phyloP scores from a whole-genome alignment of 2,329 filamentous ascomycete genomes.

The Westerdykella aurantiaca region DNA sequence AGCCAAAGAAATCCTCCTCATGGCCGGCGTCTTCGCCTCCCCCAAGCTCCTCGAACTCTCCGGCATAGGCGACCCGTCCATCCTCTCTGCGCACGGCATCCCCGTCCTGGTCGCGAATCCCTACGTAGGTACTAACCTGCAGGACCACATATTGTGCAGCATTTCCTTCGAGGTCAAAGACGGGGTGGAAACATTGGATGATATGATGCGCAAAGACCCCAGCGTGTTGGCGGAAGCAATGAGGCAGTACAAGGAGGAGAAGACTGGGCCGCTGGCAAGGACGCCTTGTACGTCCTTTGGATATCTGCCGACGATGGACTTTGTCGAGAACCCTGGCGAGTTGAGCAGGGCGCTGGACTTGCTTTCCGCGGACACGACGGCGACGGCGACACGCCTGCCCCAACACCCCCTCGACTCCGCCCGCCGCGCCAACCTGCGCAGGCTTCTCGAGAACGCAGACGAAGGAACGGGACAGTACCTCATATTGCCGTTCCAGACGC shows the following conservation, averaged over 20 bases:
- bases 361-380: neutral
- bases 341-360: neutral
- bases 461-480: conserved; percentile 12
- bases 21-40: conserved; percentile 50
- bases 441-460: conserved; percentile 21
- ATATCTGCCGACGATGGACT: conserved; percentile 8
- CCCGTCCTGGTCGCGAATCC: conserved; percentile 7
- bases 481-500: conserved; percentile 20
- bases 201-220: conserved; percentile 5
- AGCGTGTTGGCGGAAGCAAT: conserved; percentile 4
- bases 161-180: conserved; percentile 10
- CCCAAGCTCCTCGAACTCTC: conserved; percentile 58
- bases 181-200: conserved; percentile 7
- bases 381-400: no score
- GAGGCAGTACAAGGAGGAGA: conserved; percentile 4
- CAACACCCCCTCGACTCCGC: conserved; percentile 23
- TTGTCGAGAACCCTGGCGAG: neutral
- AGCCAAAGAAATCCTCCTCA: conserved; percentile 50
- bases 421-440: conserved; percentile 10
- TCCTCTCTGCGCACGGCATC: conserved; percentile 9
- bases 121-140: conserved; percentile 12
- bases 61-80: conserved; percentile 45
- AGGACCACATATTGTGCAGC: conserved; percentile 10
- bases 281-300: conserved; percentile 4
- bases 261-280: conserved; percentile 5